phyloP scores from a whole-genome alignment of 345 rosid genomes.

The Erysimum cheiranthoides region DNA sequence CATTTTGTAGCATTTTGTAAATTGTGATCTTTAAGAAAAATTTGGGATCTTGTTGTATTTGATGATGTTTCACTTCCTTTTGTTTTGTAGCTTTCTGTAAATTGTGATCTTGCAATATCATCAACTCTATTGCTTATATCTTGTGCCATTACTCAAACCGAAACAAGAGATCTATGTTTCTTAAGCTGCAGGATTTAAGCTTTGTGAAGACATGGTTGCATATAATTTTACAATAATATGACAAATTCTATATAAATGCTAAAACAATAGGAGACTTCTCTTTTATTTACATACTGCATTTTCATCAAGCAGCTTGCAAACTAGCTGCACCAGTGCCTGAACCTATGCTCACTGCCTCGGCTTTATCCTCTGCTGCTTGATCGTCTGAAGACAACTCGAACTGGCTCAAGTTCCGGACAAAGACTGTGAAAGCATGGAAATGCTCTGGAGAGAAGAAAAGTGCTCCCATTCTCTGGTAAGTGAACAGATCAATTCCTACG shows the following conservation, averaged over 20 bases:
- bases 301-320: constrained; percentile 42
- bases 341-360: constrained; percentile 26
- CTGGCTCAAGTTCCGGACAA: constrained; percentile 67
- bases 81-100: neutral
- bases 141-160: neutral
- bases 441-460: constrained; percentile 94
- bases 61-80: neutral
- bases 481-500: constrained; percentile 56
- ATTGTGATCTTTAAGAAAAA: constrained; percentile 21
- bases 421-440: constrained; percentile 74
- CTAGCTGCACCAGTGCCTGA: constrained; percentile 42
- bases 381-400: constrained; percentile 60
- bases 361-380: constrained; percentile 50
- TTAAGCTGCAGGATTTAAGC: constrained; percentile 1
- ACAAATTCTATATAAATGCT: constrained; percentile 14
- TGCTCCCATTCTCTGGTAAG: constrained; percentile 97
- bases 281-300: constrained; percentile 30
- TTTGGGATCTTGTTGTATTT: constrained; percentile 5
- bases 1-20: constrained; percentile 23
- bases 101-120: neutral
- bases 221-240: constrained; percentile 8
- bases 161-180: neutral
- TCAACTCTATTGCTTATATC: neutral
- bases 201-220: constrained; percentile 13
- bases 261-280: neutral